Conservation (phyloP, 345 rosid species). For the Acer saccharum region DNA sequence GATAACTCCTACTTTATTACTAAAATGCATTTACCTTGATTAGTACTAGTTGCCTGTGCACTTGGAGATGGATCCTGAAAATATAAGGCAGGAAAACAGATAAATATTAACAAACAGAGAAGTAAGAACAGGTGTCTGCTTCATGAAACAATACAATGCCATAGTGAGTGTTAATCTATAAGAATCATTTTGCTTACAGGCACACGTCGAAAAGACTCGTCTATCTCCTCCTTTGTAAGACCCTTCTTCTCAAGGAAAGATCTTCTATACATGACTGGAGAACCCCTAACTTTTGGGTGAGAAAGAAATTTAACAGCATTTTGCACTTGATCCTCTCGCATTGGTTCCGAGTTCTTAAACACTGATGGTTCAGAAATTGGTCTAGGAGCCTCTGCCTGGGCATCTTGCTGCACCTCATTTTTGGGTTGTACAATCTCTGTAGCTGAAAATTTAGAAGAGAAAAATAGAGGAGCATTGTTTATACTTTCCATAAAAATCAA, state of each 20-base stretch:
- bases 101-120: neutral
- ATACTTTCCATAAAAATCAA: neutral
- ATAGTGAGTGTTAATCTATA: neutral
- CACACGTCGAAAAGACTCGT: slow-evolving; percentile 92
- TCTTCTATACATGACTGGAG: slow-evolving; percentile 86
- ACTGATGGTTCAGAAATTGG: slow-evolving; percentile 54
- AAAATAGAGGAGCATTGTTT: neutral
- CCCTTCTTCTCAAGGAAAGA: slow-evolving; percentile 98
- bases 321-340: slow-evolving; percentile 90
- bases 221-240: slow-evolving; percentile 92
- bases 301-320: slow-evolving; percentile 96
- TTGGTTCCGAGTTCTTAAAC: slow-evolving; percentile 86
- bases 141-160: neutral
- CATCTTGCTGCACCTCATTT: slow-evolving; percentile 53
- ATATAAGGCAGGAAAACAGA: neutral
- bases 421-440: slow-evolving; percentile 47
- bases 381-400: slow-evolving; percentile 42
- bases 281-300: slow-evolving; percentile 89
- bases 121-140: slow-evolving; percentile 2
- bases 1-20: slow-evolving; percentile 10
- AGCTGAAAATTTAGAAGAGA: slow-evolving; percentile 23
- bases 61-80: slow-evolving; percentile 83
- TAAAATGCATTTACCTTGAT: slow-evolving; percentile 51
- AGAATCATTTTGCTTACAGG: slow-evolving; percentile 57
- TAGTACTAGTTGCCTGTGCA: slow-evolving; percentile 50